These are phyloP conservation scores for Hymenoscyphus salicellus DNA, from an alignment of 2,329 filamentous ascomycete genomes.

Conservation along the genomic window DNA sequence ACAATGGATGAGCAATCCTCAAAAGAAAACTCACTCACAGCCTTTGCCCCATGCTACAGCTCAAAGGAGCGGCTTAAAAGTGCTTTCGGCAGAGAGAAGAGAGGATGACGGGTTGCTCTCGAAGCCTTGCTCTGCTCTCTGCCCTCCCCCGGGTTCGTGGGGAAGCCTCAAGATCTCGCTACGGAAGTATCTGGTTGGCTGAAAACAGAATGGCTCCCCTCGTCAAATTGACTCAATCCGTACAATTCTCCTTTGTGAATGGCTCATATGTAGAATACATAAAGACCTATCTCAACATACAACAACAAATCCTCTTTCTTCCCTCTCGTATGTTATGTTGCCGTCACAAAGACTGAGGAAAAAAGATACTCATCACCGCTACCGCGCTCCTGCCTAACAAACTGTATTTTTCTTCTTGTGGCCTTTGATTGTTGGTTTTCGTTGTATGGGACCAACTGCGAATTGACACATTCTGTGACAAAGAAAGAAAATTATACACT, in stretches of 20 bases:
- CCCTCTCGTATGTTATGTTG: slow-evolving; percentile 12
- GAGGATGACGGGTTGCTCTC: neutral
- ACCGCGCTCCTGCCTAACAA: slow-evolving; percentile 16
- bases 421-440: slow-evolving; percentile 10
- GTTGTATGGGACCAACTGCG: slow-evolving; percentile 10
- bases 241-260: slow-evolving; percentile 22
- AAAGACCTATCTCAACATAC: slow-evolving; percentile 26
- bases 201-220: slow-evolving; percentile 29
- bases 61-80: slow-evolving; percentile 10
- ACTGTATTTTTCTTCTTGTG: slow-evolving; percentile 9
- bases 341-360: slow-evolving; percentile 31
- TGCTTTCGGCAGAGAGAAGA: slow-evolving; percentile 5
- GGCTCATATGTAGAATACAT: slow-evolving; percentile 30
- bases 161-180: slow-evolving; percentile 14
- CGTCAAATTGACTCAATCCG: slow-evolving; percentile 29
- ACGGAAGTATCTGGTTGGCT: slow-evolving; percentile 33
- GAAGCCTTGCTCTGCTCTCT: slow-evolving; percentile 7
- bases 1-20: slow-evolving; percentile 6
- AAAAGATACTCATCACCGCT: neutral
- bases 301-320: slow-evolving; percentile 29
- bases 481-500: slow-evolving; percentile 19
- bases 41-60: neutral
- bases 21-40: neutral
- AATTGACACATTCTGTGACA: slow-evolving; percentile 29
- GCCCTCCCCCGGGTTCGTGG: slow-evolving; percentile 1